Base-by-base conservation (phyloP, 2,329 filamentous ascomycete species). In the Cryphonectria nitschkei region DNA sequence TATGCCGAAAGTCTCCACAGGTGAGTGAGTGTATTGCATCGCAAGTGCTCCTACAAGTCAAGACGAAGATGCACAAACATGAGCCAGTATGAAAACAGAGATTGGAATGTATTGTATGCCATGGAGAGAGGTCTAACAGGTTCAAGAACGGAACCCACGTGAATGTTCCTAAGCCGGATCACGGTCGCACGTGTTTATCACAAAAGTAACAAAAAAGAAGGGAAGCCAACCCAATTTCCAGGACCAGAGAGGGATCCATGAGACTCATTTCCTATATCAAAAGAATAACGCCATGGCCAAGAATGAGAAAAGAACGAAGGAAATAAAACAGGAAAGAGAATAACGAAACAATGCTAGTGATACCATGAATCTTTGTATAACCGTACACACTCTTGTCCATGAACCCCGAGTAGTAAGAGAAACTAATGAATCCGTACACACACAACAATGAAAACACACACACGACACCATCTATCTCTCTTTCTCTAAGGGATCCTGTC, bases 381-480 rank as follows among this genome's bases (percentile, higher is more conserved):
- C 54, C 26, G 29, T 58, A 58, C 29, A 58, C 54, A 19, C 34
- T 62, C 60, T 62, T 62, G 56, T 60, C 26, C 46, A n/a, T 50
- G 22, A 50, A 50, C 19, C 46, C 22, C 8, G 22, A 2, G 7
- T n/a, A 7, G 8, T 58, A 58, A 7, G 7, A 58, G 26, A 32
- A 34, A 32, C 26, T 16, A 2, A 58, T 32, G 14, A 32, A 34
- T 32, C 16, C n/a, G 54, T 32, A 58, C 16, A 58, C 14, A 58
- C 14, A 58, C 6, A 19, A 6, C 29, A 34, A 34, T 32, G 29
- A 58, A 1, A 26, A 26, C 26, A 56, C 26, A 19, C 61, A 6
- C 13, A 26, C 41, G 7, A 9, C 60, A n/a, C 14, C 56, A 9
- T 34, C 16, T 61, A 32, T 16, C 3, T 29, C 22, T 32, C 58